Base-by-base conservation (phyloP, 2,329 filamentous ascomycete genomes). In the Fusarium tjaetaba region DNA sequence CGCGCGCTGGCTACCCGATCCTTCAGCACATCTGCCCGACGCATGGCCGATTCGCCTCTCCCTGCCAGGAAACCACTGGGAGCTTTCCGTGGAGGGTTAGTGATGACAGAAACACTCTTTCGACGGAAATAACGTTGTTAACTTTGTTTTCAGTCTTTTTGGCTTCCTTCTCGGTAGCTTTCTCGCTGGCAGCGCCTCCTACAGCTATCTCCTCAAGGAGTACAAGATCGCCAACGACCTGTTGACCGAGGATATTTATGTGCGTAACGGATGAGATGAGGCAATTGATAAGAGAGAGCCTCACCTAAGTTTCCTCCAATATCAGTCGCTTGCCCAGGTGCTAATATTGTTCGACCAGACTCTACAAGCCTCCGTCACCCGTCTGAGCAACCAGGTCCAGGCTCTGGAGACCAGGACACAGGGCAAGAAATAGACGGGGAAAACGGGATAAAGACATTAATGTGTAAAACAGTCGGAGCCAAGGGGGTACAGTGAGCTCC, bases 151-250 rank as follows among this genome's bases (percentile, higher is more conserved):
- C 77, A 98, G 96, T 66, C 86, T 98, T 68, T 94, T 97, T 79
- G 96, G 96, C 59, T 98, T 98, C 87, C 91, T 98, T 57, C 87
- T 96, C 73, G 96, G 96, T 75, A 91, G 93, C 71, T 92, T 93
- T 52, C 86, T 94, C 59, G 92, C 95, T 49, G 95, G 94, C 78
- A 89, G 89, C 59, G 92, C 90, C 66, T 93, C 97, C 78, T 98
- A 98, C 86, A 95, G 94, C 82, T 98, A 98, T 83, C 90, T 97
- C 75, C 86, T 98, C 78, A 91, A 96, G 81, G 95, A 98, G 84
- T 98, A 98, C 87, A 94, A 95, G 85, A 88, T 95, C 48, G 94
- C 94, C 77, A 98, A 98, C 86, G 94, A 97, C 85, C 89, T 98
- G 80, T 86, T 98, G 84, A 96, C 92, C 70, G 95, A 97, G 85